These are phyloP conservation scores for Ogataea sp. DNA, from an alignment of 805 yeast species.

Conservation along the genomic window DNA sequence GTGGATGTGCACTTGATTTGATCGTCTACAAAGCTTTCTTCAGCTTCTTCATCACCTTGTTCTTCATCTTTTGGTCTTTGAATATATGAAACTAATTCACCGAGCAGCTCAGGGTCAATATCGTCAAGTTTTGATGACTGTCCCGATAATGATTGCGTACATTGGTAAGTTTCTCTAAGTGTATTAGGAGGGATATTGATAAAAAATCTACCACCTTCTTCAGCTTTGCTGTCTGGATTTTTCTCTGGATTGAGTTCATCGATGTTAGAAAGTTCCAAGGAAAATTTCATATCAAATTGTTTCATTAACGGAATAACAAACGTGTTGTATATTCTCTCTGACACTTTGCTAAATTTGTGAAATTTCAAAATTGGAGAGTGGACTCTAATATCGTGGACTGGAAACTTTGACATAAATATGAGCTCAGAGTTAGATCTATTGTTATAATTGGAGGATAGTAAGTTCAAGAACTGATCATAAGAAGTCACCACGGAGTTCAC, in stretches of 20 bases:
- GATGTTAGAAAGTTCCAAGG: background rate
- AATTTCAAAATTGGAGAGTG: background rate
- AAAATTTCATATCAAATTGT: background rate
- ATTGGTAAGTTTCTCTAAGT: conserved; percentile 1
- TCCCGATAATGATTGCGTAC: background rate
- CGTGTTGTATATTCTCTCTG: background rate
- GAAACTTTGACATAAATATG: background rate
- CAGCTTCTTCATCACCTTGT: background rate
- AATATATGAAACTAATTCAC: conserved; percentile 1
- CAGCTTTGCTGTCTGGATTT: background rate
- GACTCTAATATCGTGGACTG: background rate
- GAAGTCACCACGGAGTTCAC: background rate
- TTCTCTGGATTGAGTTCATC: conserved; percentile 1
- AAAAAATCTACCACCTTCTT: background rate
- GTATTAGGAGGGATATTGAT: background rate
- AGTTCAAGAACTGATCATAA: background rate
- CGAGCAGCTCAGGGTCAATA: conserved; percentile 2
- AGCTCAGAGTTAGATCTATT: background rate
- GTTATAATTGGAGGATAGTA: background rate
- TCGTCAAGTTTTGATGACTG: background rate
- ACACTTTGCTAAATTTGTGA: conserved; percentile 1
- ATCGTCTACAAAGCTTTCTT: background rate
- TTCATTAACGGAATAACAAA: background rate
- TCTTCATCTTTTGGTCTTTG: background rate
- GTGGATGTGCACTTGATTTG: conserved; percentile 1